A percentile compares a stretch with the other conserved stretches of the same genome.
These are phyloP conservation scores for Mortierella sp. DNA, from an alignment of 371 early-diverging fungal genomes.

Conservation along the genomic window DNA sequence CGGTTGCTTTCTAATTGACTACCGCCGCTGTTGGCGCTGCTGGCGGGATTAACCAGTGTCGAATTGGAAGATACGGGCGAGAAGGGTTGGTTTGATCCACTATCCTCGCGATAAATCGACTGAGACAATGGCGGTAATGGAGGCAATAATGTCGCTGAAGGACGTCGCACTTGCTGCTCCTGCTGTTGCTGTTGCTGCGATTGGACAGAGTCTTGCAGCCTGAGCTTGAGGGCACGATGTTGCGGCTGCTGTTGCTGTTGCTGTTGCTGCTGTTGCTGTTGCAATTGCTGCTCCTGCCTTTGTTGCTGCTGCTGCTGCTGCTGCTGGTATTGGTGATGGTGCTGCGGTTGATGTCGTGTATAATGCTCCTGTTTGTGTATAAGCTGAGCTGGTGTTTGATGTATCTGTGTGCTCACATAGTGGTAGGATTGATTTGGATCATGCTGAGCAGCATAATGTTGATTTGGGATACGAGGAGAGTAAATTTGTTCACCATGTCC, in stretches of 20 bases:
- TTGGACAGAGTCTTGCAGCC: neutral
- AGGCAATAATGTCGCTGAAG: conserved; percentile 6
- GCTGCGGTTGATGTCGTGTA: conserved; percentile 16
- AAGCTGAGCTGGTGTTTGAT: neutral
- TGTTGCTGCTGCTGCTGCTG: conserved; percentile 11
- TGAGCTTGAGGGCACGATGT: neutral
- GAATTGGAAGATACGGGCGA: conserved; percentile 38
- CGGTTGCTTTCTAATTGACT: conserved; percentile 29
- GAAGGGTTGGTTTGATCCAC: conserved; percentile 14
- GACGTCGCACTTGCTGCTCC: conserved; percentile 14
- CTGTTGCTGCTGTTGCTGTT: conserved; percentile 20
- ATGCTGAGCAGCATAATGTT: neutral
- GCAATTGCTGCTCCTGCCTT: neutral
- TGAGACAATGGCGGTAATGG: conserved; percentile 36
- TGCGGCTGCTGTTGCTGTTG: conserved; percentile 10
- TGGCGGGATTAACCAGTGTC: conserved; percentile 28
- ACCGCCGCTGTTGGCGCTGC: conserved; percentile 15
- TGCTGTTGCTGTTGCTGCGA: conserved; percentile 13
- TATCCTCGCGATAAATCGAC: conserved; percentile 16
- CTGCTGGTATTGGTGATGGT: conserved; percentile 17
- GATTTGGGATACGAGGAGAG: neutral
- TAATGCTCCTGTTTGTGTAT: conserved; percentile 4
- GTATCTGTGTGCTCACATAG: neutral
- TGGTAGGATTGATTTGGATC: neutral
- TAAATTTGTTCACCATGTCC: conserved; percentile 15